Conservation (phyloP, 768 basidiomycete species). For the Trametes punicea region DNA sequence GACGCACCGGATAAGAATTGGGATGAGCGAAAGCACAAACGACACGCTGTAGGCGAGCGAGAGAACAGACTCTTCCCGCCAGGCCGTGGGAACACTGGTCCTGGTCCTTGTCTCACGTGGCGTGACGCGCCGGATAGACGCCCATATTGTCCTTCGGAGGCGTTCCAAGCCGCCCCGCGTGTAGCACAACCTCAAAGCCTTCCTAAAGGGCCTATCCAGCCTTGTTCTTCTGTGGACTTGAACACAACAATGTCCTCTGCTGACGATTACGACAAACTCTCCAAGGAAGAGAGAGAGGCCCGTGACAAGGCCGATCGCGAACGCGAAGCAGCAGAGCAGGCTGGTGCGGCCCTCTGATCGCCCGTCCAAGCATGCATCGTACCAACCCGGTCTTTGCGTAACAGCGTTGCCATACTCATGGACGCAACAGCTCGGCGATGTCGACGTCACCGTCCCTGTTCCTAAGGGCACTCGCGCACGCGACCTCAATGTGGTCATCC, state of each 20-base stretch:
- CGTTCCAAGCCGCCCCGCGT: not conserved
- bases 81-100: slow-evolving; percentile 7
- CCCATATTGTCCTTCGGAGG: not conserved
- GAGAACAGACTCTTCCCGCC: slow-evolving; percentile 7
- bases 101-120: slow-evolving; percentile 12
- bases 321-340: slow-evolving; percentile 78
- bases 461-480: slow-evolving; percentile 82
- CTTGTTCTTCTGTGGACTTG: slow-evolving; percentile 26
- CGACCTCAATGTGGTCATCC: slow-evolving; percentile 69
- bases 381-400: slow-evolving; percentile 13
- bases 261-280: slow-evolving; percentile 72
- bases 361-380: slow-evolving; percentile 23
- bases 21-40: not conserved
- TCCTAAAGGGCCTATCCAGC: slow-evolving; percentile 15
- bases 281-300: slow-evolving; percentile 69
- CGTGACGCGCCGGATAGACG: slow-evolving; percentile 1
- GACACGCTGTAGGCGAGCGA: slow-evolving; percentile 8
- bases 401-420: slow-evolving; percentile 87
- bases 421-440: slow-evolving; percentile 85
- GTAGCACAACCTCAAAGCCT: not conserved
- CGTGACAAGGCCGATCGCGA: slow-evolving; percentile 67
- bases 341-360: slow-evolving; percentile 46
- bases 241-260: slow-evolving; percentile 28
- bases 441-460: slow-evolving; percentile 80
- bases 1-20: slow-evolving; percentile 9